Base-by-base conservation (phyloP, 2,329 filamentous ascomycete species). In the Parastagonospora nodorum region DNA sequence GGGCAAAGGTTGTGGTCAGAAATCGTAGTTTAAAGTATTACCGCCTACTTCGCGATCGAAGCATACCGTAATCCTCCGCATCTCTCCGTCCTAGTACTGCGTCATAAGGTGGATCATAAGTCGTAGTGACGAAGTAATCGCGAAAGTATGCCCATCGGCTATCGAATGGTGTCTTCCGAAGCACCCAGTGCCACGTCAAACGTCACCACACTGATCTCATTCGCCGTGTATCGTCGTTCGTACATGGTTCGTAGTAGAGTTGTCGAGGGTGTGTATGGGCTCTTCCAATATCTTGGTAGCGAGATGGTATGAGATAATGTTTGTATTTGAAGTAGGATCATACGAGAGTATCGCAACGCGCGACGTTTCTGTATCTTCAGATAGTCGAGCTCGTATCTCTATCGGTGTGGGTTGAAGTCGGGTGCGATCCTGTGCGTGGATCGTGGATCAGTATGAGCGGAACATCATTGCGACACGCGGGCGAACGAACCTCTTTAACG, bases 31-130 rank as follows among this genome's bases (percentile, higher is more conserved):
- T n/a, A n/a, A n/a, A n/a, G n/a, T n/a, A n/a, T n/a, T n/a, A n/a
- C n/a, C n/a, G n/a, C n/a, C n/a, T n/a, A n/a, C n/a, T n/a, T n/a
- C n/a, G n/a, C n/a, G n/a, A n/a, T n/a, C n/a, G n/a, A n/a, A 40
- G 11, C 37, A 42, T 42, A 4, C 39, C 39, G 16, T 30, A 43
- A 16, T 29, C 27, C 30, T 44, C 42, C 5, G 33, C 42, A 11
- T 41, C 48, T 35, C 31, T 50, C 30, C 27, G 39, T 27, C 48
- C 48, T 2, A 50, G 42, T n/a, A 50, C 48, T 8, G 36, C 48
- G 16, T 50, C 48, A 28, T 45, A 50, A 9, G 41, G 41, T 24
- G 48, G 48, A 44, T 45, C 15, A 19, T 50, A 28, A 1, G 14
- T 16, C 35, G 48, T 28, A 5, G 48, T 41, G 27, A 50, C 48